Evolutionary conservation across 2,329 filamentous ascomycete species (phyloP).

Genomic region (Talaromyces sp.): DNA sequence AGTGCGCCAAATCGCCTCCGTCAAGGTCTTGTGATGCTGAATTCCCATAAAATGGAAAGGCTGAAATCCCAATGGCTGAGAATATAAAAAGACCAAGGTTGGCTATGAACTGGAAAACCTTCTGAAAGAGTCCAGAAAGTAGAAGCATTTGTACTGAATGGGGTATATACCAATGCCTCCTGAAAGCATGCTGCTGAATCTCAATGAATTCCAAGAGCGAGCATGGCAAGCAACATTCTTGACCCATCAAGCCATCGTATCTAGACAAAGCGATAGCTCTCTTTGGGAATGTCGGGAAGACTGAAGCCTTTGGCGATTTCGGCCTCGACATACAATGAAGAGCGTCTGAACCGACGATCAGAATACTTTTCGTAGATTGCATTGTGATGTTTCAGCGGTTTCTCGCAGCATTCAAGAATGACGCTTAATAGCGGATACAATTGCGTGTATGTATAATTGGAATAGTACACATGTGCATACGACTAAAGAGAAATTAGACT

Average conservation of each 20-base stretch:
- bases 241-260: not conserved
- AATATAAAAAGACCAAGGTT: not conserved
- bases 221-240: not conserved
- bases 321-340: constrained; percentile 70
- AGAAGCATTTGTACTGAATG: not conserved
- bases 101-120: not conserved
- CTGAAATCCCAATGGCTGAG: not conserved
- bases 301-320: constrained; percentile 61
- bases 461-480: constrained; percentile 81
- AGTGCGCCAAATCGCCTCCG: constrained; percentile 1
- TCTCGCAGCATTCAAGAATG: constrained; percentile 82
- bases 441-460: constrained; percentile 84
- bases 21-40: not conserved
- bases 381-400: constrained; percentile 71
- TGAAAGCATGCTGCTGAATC: not conserved
- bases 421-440: constrained; percentile 69
- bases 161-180: constrained; percentile 7
- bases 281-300: constrained; percentile 31
- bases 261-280: constrained; percentile 3
- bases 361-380: constrained; percentile 91
- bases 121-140: not conserved
- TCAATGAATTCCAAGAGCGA: not conserved
- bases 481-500: constrained; percentile 46
- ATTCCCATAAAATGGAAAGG: not conserved
- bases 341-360: constrained; percentile 79